A percentile compares a stretch with the other conserved stretches of the same genome.
Conservation (phyloP, 2,329 filamentous ascomycete species). For the Botrytis hyacinthi region DNA sequence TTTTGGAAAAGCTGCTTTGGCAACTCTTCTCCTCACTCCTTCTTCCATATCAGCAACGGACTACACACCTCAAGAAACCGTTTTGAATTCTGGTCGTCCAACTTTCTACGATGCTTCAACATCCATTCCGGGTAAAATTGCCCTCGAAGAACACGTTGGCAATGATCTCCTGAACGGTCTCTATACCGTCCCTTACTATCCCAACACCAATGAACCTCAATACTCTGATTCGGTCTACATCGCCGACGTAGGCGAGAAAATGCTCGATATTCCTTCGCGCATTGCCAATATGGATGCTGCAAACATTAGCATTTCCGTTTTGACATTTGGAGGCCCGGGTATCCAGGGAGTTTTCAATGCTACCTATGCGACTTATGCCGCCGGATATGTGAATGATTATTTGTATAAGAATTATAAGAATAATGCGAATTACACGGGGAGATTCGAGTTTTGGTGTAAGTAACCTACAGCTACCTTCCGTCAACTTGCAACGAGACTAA, state of each 20-base stretch:
- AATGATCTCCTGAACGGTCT: background rate
- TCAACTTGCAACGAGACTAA: background rate
- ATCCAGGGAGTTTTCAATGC: conserved; percentile 31
- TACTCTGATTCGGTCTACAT: background rate
- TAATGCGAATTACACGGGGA: conserved; percentile 23
- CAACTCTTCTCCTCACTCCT: background rate
- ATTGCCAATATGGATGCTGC: conserved; percentile 27
- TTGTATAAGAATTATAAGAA: conserved; percentile 24
- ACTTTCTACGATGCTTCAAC: background rate
- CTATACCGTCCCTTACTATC: conserved; percentile 4
- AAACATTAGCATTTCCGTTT: conserved; percentile 24
- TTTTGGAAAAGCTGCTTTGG: background rate
- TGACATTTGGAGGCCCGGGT: conserved; percentile 24
- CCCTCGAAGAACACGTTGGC: conserved; percentile 12
- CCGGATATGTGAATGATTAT: conserved; percentile 27
- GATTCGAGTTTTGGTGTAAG: conserved; percentile 31
- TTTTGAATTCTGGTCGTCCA: conserved; percentile 8
- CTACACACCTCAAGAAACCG: background rate
- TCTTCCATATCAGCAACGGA: background rate
- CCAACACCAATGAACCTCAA: conserved; percentile 6
- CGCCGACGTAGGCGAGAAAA: background rate
- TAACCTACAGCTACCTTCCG: background rate
- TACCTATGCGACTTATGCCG: conserved; percentile 22
- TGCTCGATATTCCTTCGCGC: conserved; percentile 19
- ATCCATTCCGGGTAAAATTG: conserved; percentile 9